phyloP scores from a whole-genome alignment of 495 filamentous ascomycete species.

The Penicillium waksmanii region DNA sequence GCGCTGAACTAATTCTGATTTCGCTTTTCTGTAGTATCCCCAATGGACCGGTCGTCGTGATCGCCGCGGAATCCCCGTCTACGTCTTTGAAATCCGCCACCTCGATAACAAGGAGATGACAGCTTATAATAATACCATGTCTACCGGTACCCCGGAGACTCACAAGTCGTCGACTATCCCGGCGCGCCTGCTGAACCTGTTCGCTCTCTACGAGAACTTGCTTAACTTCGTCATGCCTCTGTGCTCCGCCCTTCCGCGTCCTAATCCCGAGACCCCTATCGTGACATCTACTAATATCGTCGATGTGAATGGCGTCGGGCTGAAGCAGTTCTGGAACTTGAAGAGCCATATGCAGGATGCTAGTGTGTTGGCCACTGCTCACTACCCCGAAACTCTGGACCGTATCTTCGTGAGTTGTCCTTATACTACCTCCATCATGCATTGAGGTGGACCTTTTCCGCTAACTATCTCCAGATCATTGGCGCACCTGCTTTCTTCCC shows the following conservation, averaged over 20 bases:
- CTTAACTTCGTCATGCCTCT: conserved; percentile 85
- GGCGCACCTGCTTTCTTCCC: conserved; percentile 90
- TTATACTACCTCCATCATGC: neutral
- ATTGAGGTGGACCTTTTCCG: neutral
- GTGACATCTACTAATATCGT: conserved; percentile 90
- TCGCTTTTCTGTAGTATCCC: conserved; percentile 64
- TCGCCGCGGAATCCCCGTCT: conserved; percentile 85
- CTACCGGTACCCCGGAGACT: conserved; percentile 61
- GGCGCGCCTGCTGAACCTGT: conserved; percentile 74
- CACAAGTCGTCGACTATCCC: conserved; percentile 53
- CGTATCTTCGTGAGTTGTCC: conserved; percentile 70
- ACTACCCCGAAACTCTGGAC: conserved; percentile 90
- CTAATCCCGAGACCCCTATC: conserved; percentile 73
- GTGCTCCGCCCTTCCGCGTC: conserved; percentile 72
- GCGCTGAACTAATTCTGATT: neutral
- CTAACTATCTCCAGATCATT: conserved; percentile 63
- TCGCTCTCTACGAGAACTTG: conserved; percentile 87
- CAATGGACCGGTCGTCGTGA: conserved; percentile 92
- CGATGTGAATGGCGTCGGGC: conserved; percentile 78
- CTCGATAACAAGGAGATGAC: conserved; percentile 78
- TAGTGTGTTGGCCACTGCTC: conserved; percentile 80
- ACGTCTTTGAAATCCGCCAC: conserved; percentile 83
- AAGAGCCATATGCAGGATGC: conserved; percentile 91
- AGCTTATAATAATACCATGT: conserved; percentile 68
- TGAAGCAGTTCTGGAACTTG: conserved; percentile 94